Base-by-base conservation (phyloP, 345 rosid species). In the Populus alba region DNA sequence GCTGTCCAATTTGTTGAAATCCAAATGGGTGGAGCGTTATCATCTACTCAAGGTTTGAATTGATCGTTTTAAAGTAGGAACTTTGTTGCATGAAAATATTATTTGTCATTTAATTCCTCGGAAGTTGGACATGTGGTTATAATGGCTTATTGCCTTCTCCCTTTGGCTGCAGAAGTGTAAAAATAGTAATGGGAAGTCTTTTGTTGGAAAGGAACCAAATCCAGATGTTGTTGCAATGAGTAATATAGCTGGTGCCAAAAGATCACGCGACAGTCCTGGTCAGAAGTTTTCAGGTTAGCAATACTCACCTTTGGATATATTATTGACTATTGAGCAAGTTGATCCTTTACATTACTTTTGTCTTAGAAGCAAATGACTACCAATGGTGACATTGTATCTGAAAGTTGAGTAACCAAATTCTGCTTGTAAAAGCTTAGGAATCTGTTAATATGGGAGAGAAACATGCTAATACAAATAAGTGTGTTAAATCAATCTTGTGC, bases 21-120 rank as follows among this genome's bases (percentile, higher is more conserved):
- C 92, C 77, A 91, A 81, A 70, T 91, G 97, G 98, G 90, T 94
- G 68, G 95, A 89, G 78, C 86, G 82, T 61, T 85, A 79, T 85
- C 61, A 80, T 78, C 82, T 49, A 70, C 82, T 92, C 31, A 95
- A 91, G 97, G 99, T 92, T 80, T 70, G 72, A 51, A 70, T 49
- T 68, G 55, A 41, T 78, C n/a, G 76, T 62, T 74, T 43, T 72
- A 17, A 76, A 53, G 41, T 31, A 25, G 70, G 70, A 68, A 8
- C 45, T 65, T 37, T 43, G 3, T 59, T 63, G 7, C 71, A 43
- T 70, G 63, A 49, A 37, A 55, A 77, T 74, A 53, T 38, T 31
- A 31, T 55, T 13, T 68, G 41, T 39, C 55, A 68, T 73, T 71
- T 66, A 13, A 65, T 71, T 59, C 61, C n/a, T 38, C 69, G 73